Percentiles rank a stretch among this genome's conserved stretches.
These are phyloP conservation scores for Leishmania martiniquensis DNA, from an alignment of 208 protist genomes.

Conservation along the genomic window DNA sequence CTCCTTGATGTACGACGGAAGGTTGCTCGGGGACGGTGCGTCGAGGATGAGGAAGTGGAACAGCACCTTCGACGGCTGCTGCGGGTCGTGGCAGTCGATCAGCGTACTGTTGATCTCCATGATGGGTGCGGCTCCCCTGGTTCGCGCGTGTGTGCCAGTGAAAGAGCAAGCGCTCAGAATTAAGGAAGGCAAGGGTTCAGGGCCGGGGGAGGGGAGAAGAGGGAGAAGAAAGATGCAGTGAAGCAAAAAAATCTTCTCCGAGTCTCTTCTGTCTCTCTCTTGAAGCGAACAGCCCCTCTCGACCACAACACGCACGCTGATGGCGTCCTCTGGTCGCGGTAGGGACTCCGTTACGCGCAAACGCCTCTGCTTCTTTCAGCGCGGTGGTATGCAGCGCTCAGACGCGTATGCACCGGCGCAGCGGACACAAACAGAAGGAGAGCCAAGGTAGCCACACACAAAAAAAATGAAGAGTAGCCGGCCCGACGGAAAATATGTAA, in stretches of 20 bases:
- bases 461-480: no score
- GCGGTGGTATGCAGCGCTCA: neutral
- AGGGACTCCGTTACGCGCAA: neutral
- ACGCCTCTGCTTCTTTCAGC: neutral
- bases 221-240: neutral
- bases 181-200: neutral
- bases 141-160: neutral
- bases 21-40: slow-evolving; percentile 81
- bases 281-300: neutral
- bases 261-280: neutral
- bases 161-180: neutral
- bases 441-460: no score
- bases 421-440: neutral
- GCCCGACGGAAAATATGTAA: no score
- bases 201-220: neutral
- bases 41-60: slow-evolving; percentile 91
- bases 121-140: neutral
- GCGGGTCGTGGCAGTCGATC: slow-evolving; percentile 74
- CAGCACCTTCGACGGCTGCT: slow-evolving; percentile 36
- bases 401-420: neutral
- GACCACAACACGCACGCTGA: neutral
- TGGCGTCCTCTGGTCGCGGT: neutral
- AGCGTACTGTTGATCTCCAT: slow-evolving; percentile 89
- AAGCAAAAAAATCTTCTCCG: neutral
- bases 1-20: slow-evolving; percentile 92